A percentile compares a stretch with the other conserved stretches of the same genome.
phyloP scores from a whole-genome alignment of 2,329 filamentous ascomycete species.

The Fusarium metavorans region DNA sequence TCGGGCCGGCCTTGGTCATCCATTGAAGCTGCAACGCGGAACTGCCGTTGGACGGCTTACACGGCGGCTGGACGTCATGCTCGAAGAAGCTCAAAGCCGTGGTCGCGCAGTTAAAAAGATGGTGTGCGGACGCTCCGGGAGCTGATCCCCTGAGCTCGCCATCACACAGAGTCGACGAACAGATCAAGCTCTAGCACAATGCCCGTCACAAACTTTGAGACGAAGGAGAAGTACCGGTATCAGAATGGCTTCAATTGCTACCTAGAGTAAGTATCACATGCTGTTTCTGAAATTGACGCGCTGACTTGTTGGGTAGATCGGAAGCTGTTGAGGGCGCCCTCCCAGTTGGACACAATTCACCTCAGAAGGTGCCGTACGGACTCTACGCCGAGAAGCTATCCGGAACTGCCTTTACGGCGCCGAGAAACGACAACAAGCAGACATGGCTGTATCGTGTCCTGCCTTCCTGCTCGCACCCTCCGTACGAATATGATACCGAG shows the following conservation, averaged over 20 bases:
- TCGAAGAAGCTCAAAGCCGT: conserved; percentile 31
- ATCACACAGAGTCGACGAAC: conserved; percentile 4
- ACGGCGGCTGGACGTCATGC: conserved; percentile 39
- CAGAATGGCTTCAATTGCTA: conserved; percentile 83
- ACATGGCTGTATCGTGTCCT: conserved; percentile 79
- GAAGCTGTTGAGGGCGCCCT: conserved; percentile 82
- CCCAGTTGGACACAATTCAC: conserved; percentile 82
- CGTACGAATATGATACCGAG: conserved; percentile 61
- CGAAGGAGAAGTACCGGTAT: conserved; percentile 75
- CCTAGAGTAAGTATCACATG: conserved; percentile 72
- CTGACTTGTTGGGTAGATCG: conserved; percentile 62
- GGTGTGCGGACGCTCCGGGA: conserved; percentile 17
- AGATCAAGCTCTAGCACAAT: conserved; percentile 49
- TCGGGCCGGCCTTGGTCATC: conserved; percentile 41
- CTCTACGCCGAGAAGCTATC: conserved; percentile 87
- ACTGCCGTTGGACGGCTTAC: conserved; percentile 39
- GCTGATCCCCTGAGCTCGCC: not conserved
- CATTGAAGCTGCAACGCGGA: conserved; percentile 38
- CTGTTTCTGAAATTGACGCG: rapidly evolving
- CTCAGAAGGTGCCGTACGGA: conserved; percentile 81
- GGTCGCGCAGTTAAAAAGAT: conserved; percentile 39
- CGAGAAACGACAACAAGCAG: conserved; percentile 76
- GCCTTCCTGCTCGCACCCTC: conserved; percentile 72
- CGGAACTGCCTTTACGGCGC: conserved; percentile 78
- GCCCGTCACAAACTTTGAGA: conserved; percentile 63